Base-by-base conservation (phyloP, 352 stramenopile genomes). In the Phytophthora sp. region DNA sequence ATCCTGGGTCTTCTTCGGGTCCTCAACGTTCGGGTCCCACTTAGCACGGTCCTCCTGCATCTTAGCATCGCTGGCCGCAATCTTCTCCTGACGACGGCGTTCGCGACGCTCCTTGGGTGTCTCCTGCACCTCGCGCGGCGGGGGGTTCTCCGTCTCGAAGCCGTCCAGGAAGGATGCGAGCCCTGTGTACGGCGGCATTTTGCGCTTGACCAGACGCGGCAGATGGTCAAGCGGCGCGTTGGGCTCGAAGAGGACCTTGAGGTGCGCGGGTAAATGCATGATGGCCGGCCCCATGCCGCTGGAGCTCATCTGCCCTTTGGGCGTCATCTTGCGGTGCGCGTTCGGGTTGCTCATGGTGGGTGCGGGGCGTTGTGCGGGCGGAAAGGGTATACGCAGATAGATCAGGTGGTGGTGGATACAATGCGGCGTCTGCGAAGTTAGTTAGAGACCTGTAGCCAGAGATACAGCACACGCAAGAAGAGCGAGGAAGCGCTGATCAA, bases 301-400 rank as follows among this genome's bases (percentile, higher is more conserved):
- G 63, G 76, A 86, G 68, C 84, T 93, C 87, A 95, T 95, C 70
- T 95, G 87, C 41, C 87, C 87, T 76, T 95, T 95, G 52, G 87
- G 87, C 55, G 87, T 95, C 82, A 93, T 93, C 81, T 95, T 95
- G 52, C 87, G 83, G 58, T 93, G 85, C 67, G 85, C 77, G 30
- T 93, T 93, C 45, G 73, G 73, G 60, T 81, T 77, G 53, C 23
- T 78, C 73, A 84, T 81, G 66, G 63, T 50, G 20, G 42, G 30
- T 68, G 26, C 36, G 45, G 29, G 15, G 5, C 2, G 13, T 23
- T 39, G 16, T 30, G 18, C 39, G 38, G 26, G 7, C 0, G 0
- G 9, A 58, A 7, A 50, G 30, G 9, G 20, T 58, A 42, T 35
- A 4, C 3, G 26, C 8, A 20, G 61, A 30, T 49, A 71, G 53